Base-by-base conservation (phyloP, 192 early-diverging fungal genomes). In the Umbelopsis sp. region DNA sequence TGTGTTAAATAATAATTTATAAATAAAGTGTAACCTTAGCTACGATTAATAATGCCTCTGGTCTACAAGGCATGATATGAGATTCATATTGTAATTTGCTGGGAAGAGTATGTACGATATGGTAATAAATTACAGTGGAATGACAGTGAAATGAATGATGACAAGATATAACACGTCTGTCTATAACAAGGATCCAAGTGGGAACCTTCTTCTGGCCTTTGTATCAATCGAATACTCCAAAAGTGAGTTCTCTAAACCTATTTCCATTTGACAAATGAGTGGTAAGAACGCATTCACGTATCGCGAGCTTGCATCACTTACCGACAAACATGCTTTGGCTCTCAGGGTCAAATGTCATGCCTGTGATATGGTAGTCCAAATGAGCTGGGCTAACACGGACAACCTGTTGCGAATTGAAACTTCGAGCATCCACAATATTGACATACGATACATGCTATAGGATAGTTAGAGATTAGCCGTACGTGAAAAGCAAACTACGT, bases 361-460 rank as follows among this genome's bases (percentile, higher is more conserved):
- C 96, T 7, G 93, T 91, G 27, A 98, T 94, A 67, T 97, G 91
- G 37, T 88, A 86, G 71, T 98, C 91, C 41, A 69, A 50, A 13
- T 74, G 73, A 7, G 83, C 70, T 6, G 91, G 85, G 13, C 88
- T 88, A 1, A 95, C 93, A 15, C 94, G 87, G 16, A 98, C 76
- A 1, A 91, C 81, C 80, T 98, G 95, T 5, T 87, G 82, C 25
- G 91, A 87, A 52, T 89, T 87, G 76, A 95, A 97, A 13, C 87
- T 94, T 22, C 97, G 82, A 0, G 95, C 93, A 74, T 98, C 97
- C 7, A 97, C 93, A 49, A 97, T 79, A 67, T 93, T 92, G 41
- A 98, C 84, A 79, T 94, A 96, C 1, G 91, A 94, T 44, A 91
- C 85, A 69, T 93, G 93, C 86, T 74, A 47, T 30, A 52, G 18